A percentile compares a stretch with the other conserved stretches of the same genome.
Evolutionary conservation across 2,329 filamentous ascomycete genomes (phyloP).

Genomic region (Sarocladiaceae sp.): DNA sequence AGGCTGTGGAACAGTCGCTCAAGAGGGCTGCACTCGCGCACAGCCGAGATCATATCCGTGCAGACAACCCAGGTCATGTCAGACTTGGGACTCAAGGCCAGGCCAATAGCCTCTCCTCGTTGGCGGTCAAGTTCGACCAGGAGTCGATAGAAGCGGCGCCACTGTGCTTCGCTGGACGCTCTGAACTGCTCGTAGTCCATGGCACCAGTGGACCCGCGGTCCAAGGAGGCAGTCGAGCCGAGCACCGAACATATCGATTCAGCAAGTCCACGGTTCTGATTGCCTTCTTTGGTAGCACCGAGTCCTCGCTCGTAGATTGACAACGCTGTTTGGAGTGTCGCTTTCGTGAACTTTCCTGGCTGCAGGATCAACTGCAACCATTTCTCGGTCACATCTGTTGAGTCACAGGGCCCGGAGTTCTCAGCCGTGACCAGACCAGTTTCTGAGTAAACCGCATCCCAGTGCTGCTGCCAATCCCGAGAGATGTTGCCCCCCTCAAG

Average conservation of each 20-base stretch:
- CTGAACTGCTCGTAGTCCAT: constrained; percentile 74
- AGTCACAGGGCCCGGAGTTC: constrained; percentile 54
- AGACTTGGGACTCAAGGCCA: constrained; percentile 64
- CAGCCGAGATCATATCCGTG: constrained; percentile 71
- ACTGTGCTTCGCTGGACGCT: constrained; percentile 70
- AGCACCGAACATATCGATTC: constrained; percentile 72
- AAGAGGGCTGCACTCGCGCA: constrained; percentile 71
- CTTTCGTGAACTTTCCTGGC: constrained; percentile 72
- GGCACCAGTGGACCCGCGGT: constrained; percentile 53
- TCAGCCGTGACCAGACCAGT: constrained; percentile 47
- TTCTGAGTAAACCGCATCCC: constrained; percentile 64
- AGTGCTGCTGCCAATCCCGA: constrained; percentile 58
- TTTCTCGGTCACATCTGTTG: constrained; percentile 68
- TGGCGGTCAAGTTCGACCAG: constrained; percentile 81
- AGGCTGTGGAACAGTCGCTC: constrained; percentile 72
- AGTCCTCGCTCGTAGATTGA: constrained; percentile 69
- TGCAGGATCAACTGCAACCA: constrained; percentile 82
- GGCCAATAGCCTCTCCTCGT: constrained; percentile 71
- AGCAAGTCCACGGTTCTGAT: constrained; percentile 53
- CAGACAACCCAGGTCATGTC: constrained; percentile 79
- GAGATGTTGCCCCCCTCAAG: constrained; percentile 62
- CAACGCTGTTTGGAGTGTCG: constrained; percentile 78
- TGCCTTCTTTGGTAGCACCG: constrained; percentile 26
- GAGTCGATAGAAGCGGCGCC: constrained; percentile 84
- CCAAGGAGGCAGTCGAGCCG: constrained; percentile 60